Base-by-base conservation (phyloP, 352 stramenopile species). In the Sclerospora graminicola region DNA sequence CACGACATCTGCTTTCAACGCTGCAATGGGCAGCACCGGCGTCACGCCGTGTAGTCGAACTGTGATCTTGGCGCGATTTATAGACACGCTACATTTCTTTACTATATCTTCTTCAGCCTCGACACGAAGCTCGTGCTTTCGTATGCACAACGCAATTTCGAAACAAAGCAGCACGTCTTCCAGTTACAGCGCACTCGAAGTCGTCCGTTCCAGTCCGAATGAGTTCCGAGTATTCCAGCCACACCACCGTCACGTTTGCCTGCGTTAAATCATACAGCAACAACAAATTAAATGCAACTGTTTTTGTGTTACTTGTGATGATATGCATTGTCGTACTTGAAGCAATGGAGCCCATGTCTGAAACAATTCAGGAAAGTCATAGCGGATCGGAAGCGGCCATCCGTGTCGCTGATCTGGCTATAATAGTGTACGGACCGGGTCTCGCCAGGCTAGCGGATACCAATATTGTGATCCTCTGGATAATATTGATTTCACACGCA, bases 401-500 rank as follows among this genome's bases (percentile, higher is more conserved):
- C 65, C 2, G 34, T 67, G 41, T 76, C 65, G 54, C 55, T 71
- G 36, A 83, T 72, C 10, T 57, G 41, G 18, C 48, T 62, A 50
- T 74, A 78, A 37, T 76, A 77, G 30, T 63, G 56, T 19, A 48
- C 38, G 1, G 60, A 57, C 27, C 66, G 63, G 36, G 66, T 67
- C 45, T 79, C 69, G 8, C 57, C 66, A 0, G 69, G 63, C 21
- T 53, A 51, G 1, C 50, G 50, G 13, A 63, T 38, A 11, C 69
- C 66, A 26, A 82, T 64, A 48, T 68, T 54, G 41, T 84, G 70
- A 49, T 88, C 73, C 16, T 78, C 54, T 1, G 73, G 70, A 48
- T 85, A 88, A 49, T 85, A 88, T 54, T 83, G 76, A 34, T 55
- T 82, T 72, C 76, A 88, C 26, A 88, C 76, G 48, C 68, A 66